Percentiles rank a stretch among this genome's conserved stretches.
These are phyloP conservation scores for Clavispora vitiphila DNA, from an alignment of 805 yeast species.

Conservation along the genomic window DNA sequence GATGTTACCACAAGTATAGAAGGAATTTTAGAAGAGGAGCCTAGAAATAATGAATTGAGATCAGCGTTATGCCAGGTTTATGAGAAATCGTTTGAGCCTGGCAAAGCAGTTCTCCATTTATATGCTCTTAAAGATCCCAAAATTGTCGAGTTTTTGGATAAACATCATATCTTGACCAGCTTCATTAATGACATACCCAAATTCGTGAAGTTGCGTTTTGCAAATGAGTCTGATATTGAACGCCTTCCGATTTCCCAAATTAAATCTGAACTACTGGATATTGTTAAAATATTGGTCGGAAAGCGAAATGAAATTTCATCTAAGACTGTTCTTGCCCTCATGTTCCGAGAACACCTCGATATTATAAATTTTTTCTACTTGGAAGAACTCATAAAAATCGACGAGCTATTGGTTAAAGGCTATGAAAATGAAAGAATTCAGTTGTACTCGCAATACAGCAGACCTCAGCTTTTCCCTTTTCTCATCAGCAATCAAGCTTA, in stretches of 20 bases:
- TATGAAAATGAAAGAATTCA: slow-evolving; percentile 65
- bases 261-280: slow-evolving; percentile 33
- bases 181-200: slow-evolving; percentile 47
- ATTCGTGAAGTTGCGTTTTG: slow-evolving; percentile 41
- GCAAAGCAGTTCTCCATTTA: slow-evolving; percentile 61
- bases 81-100: slow-evolving; percentile 52
- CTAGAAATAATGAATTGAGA: slow-evolving; percentile 26
- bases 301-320: slow-evolving; percentile 66
- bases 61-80: slow-evolving; percentile 49
- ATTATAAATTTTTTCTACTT: slow-evolving; percentile 62
- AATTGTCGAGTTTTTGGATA: slow-evolving; percentile 53
- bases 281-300: slow-evolving; percentile 53
- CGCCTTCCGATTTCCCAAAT: slow-evolving; percentile 39
- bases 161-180: slow-evolving; percentile 56
- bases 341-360: slow-evolving; percentile 40
- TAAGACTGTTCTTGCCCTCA: slow-evolving; percentile 40
- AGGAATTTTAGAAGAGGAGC: slow-evolving; percentile 30
- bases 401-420: slow-evolving; percentile 48
- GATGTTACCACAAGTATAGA: slow-evolving; percentile 44
- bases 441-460: slow-evolving; percentile 60
- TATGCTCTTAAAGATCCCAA: slow-evolving; percentile 49
- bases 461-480: slow-evolving; percentile 52
- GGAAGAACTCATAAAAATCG: slow-evolving; percentile 50
- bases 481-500: slow-evolving; percentile 57
- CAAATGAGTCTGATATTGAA: slow-evolving; percentile 29